Percentiles rank a stretch among this genome's conserved stretches.
Evolutionary conservation across 2,329 filamentous ascomycete genomes (phyloP).

Genomic region (Paracoccidioides lutzii): DNA sequence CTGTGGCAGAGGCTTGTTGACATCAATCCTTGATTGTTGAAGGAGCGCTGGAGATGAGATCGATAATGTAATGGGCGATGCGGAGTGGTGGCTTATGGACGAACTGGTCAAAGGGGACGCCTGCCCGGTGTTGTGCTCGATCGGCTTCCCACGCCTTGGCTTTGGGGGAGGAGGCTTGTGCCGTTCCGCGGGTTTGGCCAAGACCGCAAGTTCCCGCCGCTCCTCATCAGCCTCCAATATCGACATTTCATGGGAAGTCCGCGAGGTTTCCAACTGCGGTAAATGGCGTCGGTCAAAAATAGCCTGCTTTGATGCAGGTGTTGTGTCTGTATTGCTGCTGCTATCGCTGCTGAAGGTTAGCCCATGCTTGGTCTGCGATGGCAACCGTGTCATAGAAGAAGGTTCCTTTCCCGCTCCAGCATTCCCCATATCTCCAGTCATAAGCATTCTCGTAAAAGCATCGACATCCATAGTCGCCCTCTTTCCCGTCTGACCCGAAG

Average conservation of each 20-base stretch:
- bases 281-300: constrained; percentile 11
- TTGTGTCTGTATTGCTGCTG: constrained; percentile 2
- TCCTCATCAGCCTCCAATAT: constrained; percentile 42
- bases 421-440: constrained; percentile 58
- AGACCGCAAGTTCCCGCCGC: constrained; percentile 16
- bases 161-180: constrained; percentile 61
- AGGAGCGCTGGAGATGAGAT: constrained; percentile 6
- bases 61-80: constrained; percentile 11
- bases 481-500: constrained; percentile 6
- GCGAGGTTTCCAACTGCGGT: constrained; percentile 36
- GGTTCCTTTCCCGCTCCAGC: background rate
- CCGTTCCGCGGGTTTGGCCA: constrained; percentile 30
- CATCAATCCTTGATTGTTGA: constrained; percentile 23
- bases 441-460: constrained; percentile 60
- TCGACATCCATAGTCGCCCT: constrained; percentile 55
- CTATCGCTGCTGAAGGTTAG: background rate
- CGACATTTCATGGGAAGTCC: constrained; percentile 47
- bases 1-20: constrained; percentile 51
- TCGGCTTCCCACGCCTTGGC: constrained; percentile 65
- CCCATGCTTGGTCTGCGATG: background rate
- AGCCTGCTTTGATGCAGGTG: background rate
- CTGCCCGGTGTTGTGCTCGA: constrained; percentile 32
- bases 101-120: background rate
- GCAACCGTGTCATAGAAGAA: constrained; percentile 4
- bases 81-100: constrained; percentile 7